Evolutionary conservation across 225 moss, liverwort and hornwort species (phyloP).

Genomic region (Pseudisothecium myosuroides): DNA sequence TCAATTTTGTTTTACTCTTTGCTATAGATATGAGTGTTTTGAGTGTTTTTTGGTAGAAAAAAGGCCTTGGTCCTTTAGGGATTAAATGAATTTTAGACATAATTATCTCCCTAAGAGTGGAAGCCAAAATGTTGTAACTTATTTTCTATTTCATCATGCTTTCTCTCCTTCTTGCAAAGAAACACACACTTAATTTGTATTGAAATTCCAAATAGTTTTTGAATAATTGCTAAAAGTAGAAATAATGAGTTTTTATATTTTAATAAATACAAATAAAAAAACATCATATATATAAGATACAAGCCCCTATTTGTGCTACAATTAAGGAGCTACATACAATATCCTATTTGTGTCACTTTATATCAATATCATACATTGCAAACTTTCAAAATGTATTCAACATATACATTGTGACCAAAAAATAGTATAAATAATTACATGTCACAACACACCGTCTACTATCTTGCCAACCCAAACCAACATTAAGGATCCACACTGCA

Average conservation of each 20-base stretch:
- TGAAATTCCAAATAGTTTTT: background rate
- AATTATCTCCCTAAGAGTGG: background rate
- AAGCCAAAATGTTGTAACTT: background rate
- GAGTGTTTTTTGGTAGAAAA: too few species aligned
- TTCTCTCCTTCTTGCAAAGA: background rate
- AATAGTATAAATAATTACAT: background rate
- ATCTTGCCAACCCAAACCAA: background rate
- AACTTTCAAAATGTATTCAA: background rate
- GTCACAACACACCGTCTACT: accelerated
- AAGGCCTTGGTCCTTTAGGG: too few species aligned
- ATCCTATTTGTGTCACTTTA: background rate
- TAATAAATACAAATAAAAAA: background rate
- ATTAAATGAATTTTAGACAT: too few species aligned
- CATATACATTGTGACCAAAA: background rate
- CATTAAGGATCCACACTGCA: accelerated
- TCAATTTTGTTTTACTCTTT: too few species aligned
- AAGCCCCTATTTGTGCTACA: background rate
- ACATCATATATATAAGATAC: background rate
- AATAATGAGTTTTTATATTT: background rate
- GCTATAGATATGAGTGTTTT: too few species aligned
- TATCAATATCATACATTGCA: background rate
- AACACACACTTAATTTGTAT: background rate
- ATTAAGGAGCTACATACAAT: background rate
- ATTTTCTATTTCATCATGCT: background rate
- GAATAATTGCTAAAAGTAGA: background rate